These are phyloP conservation scores for Amaranthus hypochondriacus DNA, from an alignment of 148 eudicot species.

Conservation along the genomic window DNA sequence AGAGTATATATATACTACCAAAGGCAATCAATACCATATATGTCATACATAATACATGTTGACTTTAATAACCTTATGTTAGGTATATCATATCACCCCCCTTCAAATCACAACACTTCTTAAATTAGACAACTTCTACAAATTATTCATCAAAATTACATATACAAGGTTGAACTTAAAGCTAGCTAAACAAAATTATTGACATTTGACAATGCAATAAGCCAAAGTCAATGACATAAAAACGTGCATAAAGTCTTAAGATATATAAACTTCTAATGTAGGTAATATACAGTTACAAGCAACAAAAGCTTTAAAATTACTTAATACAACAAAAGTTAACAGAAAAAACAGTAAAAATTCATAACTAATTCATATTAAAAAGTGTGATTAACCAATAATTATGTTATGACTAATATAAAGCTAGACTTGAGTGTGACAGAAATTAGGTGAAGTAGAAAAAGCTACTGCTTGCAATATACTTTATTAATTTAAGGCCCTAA, in stretches of 20 bases:
- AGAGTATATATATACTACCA: no score
- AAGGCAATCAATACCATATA: no score
- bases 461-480: slow-evolving; percentile 7
- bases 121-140: neutral
- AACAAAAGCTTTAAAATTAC: neutral
- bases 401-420: slow-evolving; percentile 8
- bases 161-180: neutral
- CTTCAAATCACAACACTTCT: neutral
- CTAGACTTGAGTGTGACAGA: slow-evolving; percentile 21
- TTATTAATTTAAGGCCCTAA: neutral
- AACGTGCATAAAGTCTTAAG: neutral
- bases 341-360: neutral
- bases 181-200: neutral
- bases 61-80: no score
- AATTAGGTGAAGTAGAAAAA: slow-evolving; percentile 26
- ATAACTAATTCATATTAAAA: slow-evolving; percentile 6
- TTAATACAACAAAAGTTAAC: neutral
- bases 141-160: neutral
- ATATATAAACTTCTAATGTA: neutral
- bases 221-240: neutral
- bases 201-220: slow-evolving; percentile 5
- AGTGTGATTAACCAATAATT: slow-evolving; percentile 11
- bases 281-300: neutral
- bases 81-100: no score
- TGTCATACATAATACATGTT: no score